Conservation (phyloP, 1,284 basidiomycete species). For the Vanrija humicola region DNA sequence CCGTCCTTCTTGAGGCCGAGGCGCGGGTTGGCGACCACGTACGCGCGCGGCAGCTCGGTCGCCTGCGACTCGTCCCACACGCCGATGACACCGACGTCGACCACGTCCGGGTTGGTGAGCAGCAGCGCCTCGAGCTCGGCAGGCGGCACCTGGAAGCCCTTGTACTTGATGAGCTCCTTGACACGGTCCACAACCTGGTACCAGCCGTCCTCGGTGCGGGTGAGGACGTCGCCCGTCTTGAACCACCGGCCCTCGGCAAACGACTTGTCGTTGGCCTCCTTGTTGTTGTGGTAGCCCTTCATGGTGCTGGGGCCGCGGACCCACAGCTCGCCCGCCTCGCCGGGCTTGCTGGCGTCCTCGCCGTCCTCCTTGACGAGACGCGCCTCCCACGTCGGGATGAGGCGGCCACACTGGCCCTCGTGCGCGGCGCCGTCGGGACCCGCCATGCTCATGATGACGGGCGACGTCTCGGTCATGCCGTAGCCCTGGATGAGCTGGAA, state of each 20-base stretch:
- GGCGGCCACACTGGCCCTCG: conserved; percentile 65
- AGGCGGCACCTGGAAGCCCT: conserved; percentile 61
- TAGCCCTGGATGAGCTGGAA: conserved; percentile 43
- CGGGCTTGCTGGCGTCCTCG: conserved; percentile 51
- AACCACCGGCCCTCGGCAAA: conserved; percentile 68
- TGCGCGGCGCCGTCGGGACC: conserved; percentile 23
- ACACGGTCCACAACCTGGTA: conserved; percentile 50
- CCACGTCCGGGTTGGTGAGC: conserved; percentile 64
- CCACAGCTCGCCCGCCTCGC: conserved; percentile 73
- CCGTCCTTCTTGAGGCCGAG: conserved; percentile 60
- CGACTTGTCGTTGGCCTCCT: conserved; percentile 59
- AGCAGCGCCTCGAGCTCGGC: conserved; percentile 73
- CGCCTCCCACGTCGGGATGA: conserved; percentile 74
- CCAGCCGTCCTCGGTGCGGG: conserved; percentile 60
- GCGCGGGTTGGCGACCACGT: conserved; percentile 59
- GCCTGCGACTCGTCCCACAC: conserved; percentile 59
- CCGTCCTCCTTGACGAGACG: conserved; percentile 58
- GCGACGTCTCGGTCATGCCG: conserved; percentile 53
- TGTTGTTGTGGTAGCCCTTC: conserved; percentile 67
- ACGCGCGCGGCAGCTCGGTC: conserved; percentile 65
- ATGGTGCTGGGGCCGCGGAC: conserved; percentile 70
- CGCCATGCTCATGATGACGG: conserved; percentile 27
- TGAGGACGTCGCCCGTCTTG: conserved; percentile 74
- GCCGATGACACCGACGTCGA: conserved; percentile 67
- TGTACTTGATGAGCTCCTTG: conserved; percentile 80